Evolutionary conservation across 176 grass and related monocot genomes (phyloP).

Genomic region (Oryza punctata): DNA sequence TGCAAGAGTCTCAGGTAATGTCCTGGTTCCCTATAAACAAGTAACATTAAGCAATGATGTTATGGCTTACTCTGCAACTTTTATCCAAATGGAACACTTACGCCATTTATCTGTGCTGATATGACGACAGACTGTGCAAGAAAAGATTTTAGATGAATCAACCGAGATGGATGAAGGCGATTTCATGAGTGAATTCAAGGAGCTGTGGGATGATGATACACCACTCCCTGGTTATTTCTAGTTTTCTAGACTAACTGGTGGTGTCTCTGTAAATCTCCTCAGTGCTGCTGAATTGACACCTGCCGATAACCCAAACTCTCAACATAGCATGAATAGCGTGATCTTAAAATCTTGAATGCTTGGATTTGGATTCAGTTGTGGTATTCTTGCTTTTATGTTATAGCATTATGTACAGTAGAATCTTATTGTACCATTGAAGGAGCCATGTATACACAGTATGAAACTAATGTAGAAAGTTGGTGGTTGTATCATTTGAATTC

Average conservation of each 20-base stretch:
- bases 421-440: neutral
- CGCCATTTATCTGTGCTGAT: neutral
- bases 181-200: constrained; percentile 70
- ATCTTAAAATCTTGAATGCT: neutral
- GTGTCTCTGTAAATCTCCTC: neutral
- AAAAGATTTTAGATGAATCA: constrained; percentile 52
- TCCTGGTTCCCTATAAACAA: neutral
- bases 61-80: neutral
- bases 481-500: neutral
- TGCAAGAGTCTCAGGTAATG: constrained; percentile 80
- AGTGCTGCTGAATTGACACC: constrained; percentile 2
- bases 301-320: neutral
- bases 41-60: neutral
- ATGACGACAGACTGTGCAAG: constrained; percentile 52
- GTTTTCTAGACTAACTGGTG: neutral
- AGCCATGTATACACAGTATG: constrained; percentile 17
- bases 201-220: constrained; percentile 64
- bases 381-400: constrained; percentile 3
- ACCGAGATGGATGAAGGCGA: constrained; percentile 56
- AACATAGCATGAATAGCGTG: neutral
- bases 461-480: constrained; percentile 19
- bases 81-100: constrained; percentile 1
- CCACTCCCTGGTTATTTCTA: constrained; percentile 42
- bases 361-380: constrained; percentile 19
- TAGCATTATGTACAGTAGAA: constrained; percentile 39